Percentiles rank a stretch among this genome's conserved stretches.
Evolutionary conservation across 2,329 filamentous ascomycete species (phyloP).

Genomic region (Ophiostoma sp.): DNA sequence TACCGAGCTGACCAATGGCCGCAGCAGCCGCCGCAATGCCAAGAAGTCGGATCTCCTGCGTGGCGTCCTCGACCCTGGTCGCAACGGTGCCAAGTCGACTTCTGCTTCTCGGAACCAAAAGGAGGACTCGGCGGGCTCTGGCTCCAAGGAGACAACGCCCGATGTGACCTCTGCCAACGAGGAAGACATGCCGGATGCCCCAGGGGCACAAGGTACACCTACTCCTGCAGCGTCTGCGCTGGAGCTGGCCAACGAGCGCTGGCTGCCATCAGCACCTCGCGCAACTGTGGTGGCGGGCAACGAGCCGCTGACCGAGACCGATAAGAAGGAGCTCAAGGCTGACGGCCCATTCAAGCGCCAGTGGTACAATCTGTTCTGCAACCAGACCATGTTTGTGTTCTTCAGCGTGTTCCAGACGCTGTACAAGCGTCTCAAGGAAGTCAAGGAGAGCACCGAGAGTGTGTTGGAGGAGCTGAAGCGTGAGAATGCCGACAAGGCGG

Average conservation of each 20-base stretch:
- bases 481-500: conserved; percentile 70
- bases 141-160: conserved; percentile 83
- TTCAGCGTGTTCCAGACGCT: conserved; percentile 89
- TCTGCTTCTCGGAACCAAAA: conserved; percentile 56
- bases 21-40: conserved; percentile 59
- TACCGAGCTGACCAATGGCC: conserved; percentile 64
- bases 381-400: conserved; percentile 89
- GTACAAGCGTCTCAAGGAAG: conserved; percentile 73
- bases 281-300: conserved; percentile 50
- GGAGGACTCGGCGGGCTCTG: conserved; percentile 65
- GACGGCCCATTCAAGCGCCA: conserved; percentile 77
- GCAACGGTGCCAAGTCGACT: conserved; percentile 55
- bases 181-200: conserved; percentile 63
- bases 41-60: conserved; percentile 79
- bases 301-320: conserved; percentile 51
- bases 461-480: conserved; percentile 70
- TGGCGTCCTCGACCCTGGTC: conserved; percentile 74
- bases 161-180: conserved; percentile 73
- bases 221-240: conserved; percentile 46
- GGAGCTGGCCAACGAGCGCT: conserved; percentile 59
- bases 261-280: conserved; percentile 58
- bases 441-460: conserved; percentile 72
- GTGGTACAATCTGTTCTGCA: conserved; percentile 85
- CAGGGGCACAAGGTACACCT: conserved; percentile 36
- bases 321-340: conserved; percentile 60